phyloP scores from a whole-genome alignment of 1,284 basidiomycete species.

The Grifola frondosa region DNA sequence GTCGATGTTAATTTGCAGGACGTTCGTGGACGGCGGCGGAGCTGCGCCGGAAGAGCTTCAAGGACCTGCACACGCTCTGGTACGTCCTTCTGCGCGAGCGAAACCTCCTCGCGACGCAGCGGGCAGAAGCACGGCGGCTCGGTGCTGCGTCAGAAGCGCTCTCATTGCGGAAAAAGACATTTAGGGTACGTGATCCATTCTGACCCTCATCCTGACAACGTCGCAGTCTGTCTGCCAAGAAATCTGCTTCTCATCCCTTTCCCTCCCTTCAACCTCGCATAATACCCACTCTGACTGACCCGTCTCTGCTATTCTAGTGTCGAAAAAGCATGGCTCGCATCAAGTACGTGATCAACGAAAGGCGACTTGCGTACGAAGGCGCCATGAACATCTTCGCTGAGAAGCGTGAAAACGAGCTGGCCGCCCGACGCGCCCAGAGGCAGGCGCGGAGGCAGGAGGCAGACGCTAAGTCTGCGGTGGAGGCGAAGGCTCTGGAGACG shows the following conservation, averaged over 20 bases:
- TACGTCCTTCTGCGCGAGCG: constrained; percentile 86
- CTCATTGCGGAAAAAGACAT: constrained; percentile 12
- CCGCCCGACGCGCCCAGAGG: constrained; percentile 1
- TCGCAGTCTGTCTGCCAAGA: not conserved
- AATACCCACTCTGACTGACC: not conserved
- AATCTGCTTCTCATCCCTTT: not conserved
- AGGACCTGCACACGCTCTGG: constrained; percentile 91
- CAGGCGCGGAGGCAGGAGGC: constrained; percentile 13
- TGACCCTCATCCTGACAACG: not conserved
- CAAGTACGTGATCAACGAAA: constrained; percentile 92
- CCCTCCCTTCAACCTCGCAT: not conserved
- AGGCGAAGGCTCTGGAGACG: constrained; percentile 25
- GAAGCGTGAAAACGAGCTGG: constrained; percentile 20
- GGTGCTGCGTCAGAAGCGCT: constrained; percentile 30
- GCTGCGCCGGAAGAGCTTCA: constrained; percentile 85
- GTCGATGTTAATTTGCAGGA: constrained; percentile 44
- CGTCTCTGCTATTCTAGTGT: constrained; percentile 55
- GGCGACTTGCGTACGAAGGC: constrained; percentile 80
- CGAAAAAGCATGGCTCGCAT: constrained; percentile 97
- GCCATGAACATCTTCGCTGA: constrained; percentile 47
- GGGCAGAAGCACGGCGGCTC: constrained; percentile 69
- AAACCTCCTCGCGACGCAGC: constrained; percentile 88
- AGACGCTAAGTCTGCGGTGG: constrained; percentile 10
- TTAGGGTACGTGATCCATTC: constrained; percentile 12
- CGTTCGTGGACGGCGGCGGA: constrained; percentile 85